Conservation (phyloP, 768 basidiomycete species). For the Crucibulum laeve region DNA sequence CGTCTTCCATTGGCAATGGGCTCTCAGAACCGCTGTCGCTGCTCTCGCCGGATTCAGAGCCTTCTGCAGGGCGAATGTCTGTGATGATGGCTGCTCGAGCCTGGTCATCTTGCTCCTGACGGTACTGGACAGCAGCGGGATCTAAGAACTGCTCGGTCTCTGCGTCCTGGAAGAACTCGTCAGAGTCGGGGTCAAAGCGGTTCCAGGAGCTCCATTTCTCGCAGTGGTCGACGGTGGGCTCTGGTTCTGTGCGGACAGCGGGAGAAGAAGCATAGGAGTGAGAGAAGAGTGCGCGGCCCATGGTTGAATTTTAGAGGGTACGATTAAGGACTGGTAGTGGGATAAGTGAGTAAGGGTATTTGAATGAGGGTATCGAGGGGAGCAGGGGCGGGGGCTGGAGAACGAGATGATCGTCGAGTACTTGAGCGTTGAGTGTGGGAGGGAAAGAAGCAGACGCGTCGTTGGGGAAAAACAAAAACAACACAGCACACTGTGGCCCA, state of each 20-base stretch:
- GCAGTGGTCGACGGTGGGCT: slow-evolving; percentile 30
- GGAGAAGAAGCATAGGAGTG: slow-evolving; percentile 33
- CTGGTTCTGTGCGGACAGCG: slow-evolving; percentile 41
- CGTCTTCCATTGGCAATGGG: slow-evolving; percentile 41
- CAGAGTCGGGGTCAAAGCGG: slow-evolving; percentile 77
- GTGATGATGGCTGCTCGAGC: slow-evolving; percentile 17
- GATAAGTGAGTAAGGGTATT: slow-evolving; percentile 1
- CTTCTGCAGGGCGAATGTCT: slow-evolving; percentile 22
- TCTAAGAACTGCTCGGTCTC: slow-evolving; percentile 66
- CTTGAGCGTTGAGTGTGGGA: no score
- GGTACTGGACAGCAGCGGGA: slow-evolving; percentile 29
- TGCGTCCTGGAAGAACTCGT: slow-evolving; percentile 63
- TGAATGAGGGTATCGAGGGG: slow-evolving; percentile 21
- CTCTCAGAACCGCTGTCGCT: slow-evolving; percentile 43
- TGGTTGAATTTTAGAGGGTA: slow-evolving; percentile 20
- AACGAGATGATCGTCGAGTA: slow-evolving; percentile 19
- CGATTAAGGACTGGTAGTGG: slow-evolving; percentile 13
- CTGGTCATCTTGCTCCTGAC: slow-evolving; percentile 16
- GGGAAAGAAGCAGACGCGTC: slow-evolving; percentile 20
- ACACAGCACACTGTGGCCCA: no score
- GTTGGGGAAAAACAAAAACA: no score
- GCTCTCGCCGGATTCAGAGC: slow-evolving; percentile 35
- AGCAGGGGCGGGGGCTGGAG: slow-evolving; percentile 8
- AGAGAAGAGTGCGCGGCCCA: slow-evolving; percentile 64
- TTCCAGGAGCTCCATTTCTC: slow-evolving; percentile 64